Conservation (phyloP, 768 basidiomycete genomes). For the Amanita phalloides region DNA sequence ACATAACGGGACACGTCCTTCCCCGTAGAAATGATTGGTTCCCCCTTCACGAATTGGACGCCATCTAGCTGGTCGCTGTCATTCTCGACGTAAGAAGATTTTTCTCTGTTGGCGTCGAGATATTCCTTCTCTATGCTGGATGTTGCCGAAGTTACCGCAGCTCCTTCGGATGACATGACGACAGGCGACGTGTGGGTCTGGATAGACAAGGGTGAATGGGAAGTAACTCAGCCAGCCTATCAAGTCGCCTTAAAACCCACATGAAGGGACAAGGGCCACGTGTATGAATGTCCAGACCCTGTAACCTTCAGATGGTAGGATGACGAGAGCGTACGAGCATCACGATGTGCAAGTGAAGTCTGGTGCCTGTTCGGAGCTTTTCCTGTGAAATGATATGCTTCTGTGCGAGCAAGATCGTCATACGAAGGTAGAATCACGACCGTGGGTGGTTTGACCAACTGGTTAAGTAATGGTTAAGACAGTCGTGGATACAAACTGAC, state of each 20-base stretch:
- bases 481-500: too few relatives aligned
- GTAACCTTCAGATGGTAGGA: too few relatives aligned
- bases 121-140: neutral
- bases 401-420: too few relatives aligned
- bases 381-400: too few relatives aligned
- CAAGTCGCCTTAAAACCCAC: neutral
- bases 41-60: constrained; percentile 2
- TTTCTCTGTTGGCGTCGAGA: neutral
- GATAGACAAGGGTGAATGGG: neutral
- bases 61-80: neutral
- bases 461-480: too few relatives aligned
- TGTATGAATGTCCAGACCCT: too few relatives aligned
- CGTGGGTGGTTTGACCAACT: too few relatives aligned
- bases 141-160: neutral
- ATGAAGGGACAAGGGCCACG: too few relatives aligned
- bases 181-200: neutral
- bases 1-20: constrained; percentile 24
- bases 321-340: too few relatives aligned
- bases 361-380: too few relatives aligned
- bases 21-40: constrained; percentile 12
- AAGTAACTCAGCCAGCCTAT: neutral
- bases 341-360: too few relatives aligned
- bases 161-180: neutral
- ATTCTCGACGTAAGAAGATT: neutral
- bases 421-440: too few relatives aligned